Base-by-base conservation (phyloP, 1,139 yeast species). In the Suhomyces chickasaworum region DNA sequence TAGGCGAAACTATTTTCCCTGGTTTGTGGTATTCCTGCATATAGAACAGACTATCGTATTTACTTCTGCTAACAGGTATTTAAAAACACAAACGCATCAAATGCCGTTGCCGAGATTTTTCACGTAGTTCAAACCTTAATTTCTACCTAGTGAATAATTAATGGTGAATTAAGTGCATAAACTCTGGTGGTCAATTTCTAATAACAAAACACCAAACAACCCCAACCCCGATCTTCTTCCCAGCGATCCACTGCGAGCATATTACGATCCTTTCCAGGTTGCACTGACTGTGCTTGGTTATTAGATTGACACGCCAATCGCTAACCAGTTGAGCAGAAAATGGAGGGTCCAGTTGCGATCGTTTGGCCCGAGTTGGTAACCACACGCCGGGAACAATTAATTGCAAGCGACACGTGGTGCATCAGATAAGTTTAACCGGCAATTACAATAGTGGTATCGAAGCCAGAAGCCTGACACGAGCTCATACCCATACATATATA, bases 401-500 rank as follows among this genome's bases (percentile, higher is more conserved):
- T 5, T 29, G 32, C 32, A 29, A 29, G 32, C 32, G 32, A 23
- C 37, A 35, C 37, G 37, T 35, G 37, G 37, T 16, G 22, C 13
- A 35, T 3, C 17, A 35, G 37, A 35, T 21, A 35, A 35, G 37
- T 35, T 35, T 35, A 35, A 21, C 37, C 37, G 37, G 29, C 18
- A 22, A 21, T 35, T 29, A 22, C 29, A 35, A 35, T 35, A 13
- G 20, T 22, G 17, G 29, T 35, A 35, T 35, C 37, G 32, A 29
- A 29, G 32, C 17, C 2, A 17, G 35, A n/a, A n/a, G n/a, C n/a
- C n/a, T n/a, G 22, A 4, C 22, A 6, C 21, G 35, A 8, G 35
- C 35, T 10, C 35, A 7, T 12, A 16, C 9, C 35, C 21, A 5
- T 4, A 30, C 18, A 12, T 8, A 16, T 27, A 29, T 15, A 17